Percentiles rank a stretch among this genome's conserved stretches.
Evolutionary conservation across 257 asterid genomes (phyloP).

Genomic region (Gardenia jasminoides): DNA sequence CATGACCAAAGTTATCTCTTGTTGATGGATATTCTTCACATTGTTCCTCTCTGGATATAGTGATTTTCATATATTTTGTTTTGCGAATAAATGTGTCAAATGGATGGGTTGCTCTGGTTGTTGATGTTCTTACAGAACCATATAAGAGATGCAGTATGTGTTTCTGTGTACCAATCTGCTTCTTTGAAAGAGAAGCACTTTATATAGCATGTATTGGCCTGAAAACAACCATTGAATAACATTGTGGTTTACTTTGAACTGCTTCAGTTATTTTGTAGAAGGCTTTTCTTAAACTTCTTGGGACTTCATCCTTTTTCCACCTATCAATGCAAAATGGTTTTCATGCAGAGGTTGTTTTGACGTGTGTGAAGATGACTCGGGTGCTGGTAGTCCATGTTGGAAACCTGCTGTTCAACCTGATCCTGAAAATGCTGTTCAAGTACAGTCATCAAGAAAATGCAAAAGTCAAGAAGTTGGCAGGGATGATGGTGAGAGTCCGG

Average conservation of each 20-base stretch:
- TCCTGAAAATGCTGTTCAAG: constrained; percentile 42
- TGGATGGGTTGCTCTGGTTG: neutral
- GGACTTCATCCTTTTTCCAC: neutral
- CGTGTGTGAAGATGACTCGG: constrained; percentile 70
- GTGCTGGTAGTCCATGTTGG: constrained; percentile 59
- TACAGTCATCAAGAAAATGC: constrained; percentile 31
- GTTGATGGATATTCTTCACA: neutral
- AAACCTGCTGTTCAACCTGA: constrained; percentile 58
- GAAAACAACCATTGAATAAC: neutral
- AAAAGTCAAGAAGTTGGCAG: constrained; percentile 46
- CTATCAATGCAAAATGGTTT: constrained; percentile 19
- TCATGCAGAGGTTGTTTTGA: constrained; percentile 89
- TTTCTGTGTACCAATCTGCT: neutral
- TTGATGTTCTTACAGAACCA: neutral
- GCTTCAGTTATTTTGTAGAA: neutral
- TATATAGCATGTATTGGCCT: neutral
- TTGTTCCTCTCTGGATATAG: constrained; percentile 1
- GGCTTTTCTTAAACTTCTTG: neutral
- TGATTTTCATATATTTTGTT: neutral
- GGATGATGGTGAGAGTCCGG: constrained; percentile 41
- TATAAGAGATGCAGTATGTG: neutral
- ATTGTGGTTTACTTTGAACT: neutral
- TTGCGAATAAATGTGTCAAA: neutral
- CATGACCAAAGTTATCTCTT: neutral
- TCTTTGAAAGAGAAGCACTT: neutral